Evolutionary conservation across 2,329 filamentous ascomycete genomes (phyloP).

Genomic region (Nothophaeocryptopus gaeumannii): DNA sequence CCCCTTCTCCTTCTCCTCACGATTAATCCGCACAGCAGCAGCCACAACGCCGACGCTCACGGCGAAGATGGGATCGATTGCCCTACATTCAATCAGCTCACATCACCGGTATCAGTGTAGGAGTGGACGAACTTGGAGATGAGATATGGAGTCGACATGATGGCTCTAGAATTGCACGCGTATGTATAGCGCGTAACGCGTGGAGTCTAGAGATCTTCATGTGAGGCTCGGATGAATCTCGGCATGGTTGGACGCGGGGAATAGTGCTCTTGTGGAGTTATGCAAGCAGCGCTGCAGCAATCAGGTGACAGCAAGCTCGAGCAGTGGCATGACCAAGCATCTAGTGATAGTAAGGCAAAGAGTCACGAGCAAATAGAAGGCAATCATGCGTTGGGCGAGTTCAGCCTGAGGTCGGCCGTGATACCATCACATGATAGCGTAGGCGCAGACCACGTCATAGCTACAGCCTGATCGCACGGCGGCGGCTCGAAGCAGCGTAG

Average conservation of each 20-base stretch:
- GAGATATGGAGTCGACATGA: constrained; percentile 36
- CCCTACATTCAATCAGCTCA: constrained; percentile 29
- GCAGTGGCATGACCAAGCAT: no score
- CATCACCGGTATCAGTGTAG: not conserved
- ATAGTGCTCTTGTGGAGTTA: not conserved
- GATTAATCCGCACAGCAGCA: constrained; percentile 40
- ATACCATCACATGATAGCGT: no score
- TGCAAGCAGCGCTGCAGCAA: no score
- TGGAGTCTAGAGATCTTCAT: not conserved
- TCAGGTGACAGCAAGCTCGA: no score
- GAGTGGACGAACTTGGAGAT: constrained; percentile 42
- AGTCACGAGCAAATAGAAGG: no score
- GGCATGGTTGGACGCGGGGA: no score
- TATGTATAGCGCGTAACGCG: no score
- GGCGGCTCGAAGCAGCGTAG: not conserved
- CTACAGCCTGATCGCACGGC: not conserved
- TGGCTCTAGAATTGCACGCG: not conserved
- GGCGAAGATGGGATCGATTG: constrained; percentile 50
- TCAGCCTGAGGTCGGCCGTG: no score
- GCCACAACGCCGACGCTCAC: constrained; percentile 47
- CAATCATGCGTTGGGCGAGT: no score
- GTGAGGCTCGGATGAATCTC: not conserved
- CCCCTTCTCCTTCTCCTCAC: constrained; percentile 50
- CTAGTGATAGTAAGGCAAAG: no score
- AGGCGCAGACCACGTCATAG: not conserved